These are phyloP conservation scores for Trichoderma harzianum DNA, from an alignment of 2,329 filamentous ascomycete species.

Conservation along the genomic window DNA sequence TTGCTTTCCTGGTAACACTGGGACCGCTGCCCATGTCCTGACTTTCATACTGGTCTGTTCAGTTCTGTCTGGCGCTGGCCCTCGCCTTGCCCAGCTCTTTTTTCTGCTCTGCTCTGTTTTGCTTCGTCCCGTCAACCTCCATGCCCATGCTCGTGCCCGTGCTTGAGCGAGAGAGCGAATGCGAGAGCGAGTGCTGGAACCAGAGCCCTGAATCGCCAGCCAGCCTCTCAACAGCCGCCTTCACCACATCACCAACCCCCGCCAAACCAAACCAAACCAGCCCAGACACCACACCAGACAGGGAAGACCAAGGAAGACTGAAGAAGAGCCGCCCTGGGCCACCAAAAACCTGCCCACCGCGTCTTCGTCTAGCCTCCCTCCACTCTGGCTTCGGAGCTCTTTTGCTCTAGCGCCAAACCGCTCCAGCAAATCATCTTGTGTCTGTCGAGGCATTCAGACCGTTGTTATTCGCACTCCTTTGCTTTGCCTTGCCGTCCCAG, in stretches of 20 bases:
- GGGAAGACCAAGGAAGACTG: neutral
- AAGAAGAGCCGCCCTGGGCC: neutral
- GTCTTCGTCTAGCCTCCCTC: slow-evolving; percentile 7
- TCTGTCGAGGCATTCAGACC: neutral
- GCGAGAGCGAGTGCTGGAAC: neutral
- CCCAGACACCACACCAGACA: neutral
- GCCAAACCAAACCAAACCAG: neutral
- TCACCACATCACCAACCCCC: neutral
- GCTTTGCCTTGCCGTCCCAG: neutral
- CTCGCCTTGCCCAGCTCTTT: neutral
- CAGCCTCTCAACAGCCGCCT: neutral
- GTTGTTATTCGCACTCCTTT: slow-evolving; percentile 12
- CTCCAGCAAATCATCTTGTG: slow-evolving; percentile 14
- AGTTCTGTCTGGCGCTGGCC: neutral
- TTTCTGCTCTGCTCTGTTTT: neutral
- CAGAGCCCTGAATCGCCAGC: no score
- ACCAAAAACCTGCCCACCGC: slow-evolving; percentile 13
- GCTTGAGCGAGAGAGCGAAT: neutral
- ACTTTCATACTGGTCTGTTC: neutral
- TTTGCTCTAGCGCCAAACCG: slow-evolving; percentile 11
- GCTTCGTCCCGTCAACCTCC: neutral
- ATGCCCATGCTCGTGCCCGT: neutral
- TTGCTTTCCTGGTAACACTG: neutral
- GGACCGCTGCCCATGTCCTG: slow-evolving; percentile 1
- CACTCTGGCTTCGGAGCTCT: slow-evolving; percentile 3